Conservation (phyloP, 352 stramenopile genomes). For the Plasmopara muralis region DNA sequence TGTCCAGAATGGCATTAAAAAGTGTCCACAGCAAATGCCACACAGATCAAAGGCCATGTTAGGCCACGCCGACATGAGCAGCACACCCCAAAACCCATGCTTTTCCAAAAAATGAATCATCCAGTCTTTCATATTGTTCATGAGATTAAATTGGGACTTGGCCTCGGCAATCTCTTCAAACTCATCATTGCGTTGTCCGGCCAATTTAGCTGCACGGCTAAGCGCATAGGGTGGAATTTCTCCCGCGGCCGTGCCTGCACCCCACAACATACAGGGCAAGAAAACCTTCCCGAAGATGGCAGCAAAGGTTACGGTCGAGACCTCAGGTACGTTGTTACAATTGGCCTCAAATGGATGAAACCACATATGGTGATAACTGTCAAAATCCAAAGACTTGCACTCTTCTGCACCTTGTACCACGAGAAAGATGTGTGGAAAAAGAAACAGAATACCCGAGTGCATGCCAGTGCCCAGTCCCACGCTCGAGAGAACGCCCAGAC, state of each 20-base stretch:
- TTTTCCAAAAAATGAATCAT: conserved; percentile 90
- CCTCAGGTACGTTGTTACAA: conserved; percentile 38
- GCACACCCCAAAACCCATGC: conserved; percentile 90
- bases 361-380: conserved; percentile 87
- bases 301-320: conserved; percentile 63
- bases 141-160: conserved; percentile 79
- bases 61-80: conserved; percentile 91
- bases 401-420: conserved; percentile 85
- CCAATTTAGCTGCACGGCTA: conserved; percentile 78
- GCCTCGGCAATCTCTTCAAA: conserved; percentile 84
- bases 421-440: conserved; percentile 94
- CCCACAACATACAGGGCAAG: conserved; percentile 87
- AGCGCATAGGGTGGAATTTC: conserved; percentile 93
- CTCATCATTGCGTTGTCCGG: conserved; percentile 84
- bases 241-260: conserved; percentile 88
- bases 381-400: conserved; percentile 84
- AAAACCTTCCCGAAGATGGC: conserved; percentile 89
- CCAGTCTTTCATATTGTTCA: conserved; percentile 90
- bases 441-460: conserved; percentile 92
- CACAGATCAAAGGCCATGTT: conserved; percentile 94
- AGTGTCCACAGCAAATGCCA: conserved; percentile 92
- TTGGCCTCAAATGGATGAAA: conserved; percentile 78
- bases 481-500: conserved; percentile 89
- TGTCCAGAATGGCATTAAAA: conserved; percentile 93
- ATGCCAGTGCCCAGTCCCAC: conserved; percentile 92